Conservation (phyloP, 768 basidiomycete genomes). For the Rhizopogon roseolus region DNA sequence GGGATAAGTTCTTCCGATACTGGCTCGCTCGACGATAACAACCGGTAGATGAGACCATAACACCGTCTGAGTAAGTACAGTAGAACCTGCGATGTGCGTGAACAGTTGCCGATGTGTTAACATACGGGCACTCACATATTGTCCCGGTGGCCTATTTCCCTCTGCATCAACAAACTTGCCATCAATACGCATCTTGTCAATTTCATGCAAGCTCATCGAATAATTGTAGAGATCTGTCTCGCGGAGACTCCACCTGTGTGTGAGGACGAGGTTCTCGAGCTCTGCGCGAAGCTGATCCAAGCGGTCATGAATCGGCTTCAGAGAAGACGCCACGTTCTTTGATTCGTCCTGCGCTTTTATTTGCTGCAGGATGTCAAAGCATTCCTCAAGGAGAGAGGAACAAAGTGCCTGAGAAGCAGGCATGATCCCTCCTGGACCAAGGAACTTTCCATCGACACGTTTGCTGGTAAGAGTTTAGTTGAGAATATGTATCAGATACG, state of each 20-base stretch:
- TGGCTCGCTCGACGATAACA: slow-evolving; percentile 93
- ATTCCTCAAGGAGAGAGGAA: slow-evolving; percentile 90
- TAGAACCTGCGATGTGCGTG: slow-evolving; percentile 55
- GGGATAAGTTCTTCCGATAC: slow-evolving; percentile 99
- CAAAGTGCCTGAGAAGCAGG: slow-evolving; percentile 91
- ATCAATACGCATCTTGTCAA: slow-evolving; percentile 95
- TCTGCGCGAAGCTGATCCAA: slow-evolving; percentile 81
- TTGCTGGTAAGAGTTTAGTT: slow-evolving; percentile 41
- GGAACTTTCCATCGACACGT: slow-evolving; percentile 94
- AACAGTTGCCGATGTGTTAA: neutral
- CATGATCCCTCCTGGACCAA: slow-evolving; percentile 85
- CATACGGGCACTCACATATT: slow-evolving; percentile 64
- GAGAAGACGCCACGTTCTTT: slow-evolving; percentile 76
- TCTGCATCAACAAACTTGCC: slow-evolving; percentile 96
- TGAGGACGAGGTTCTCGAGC: slow-evolving; percentile 87
- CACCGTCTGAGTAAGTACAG: slow-evolving; percentile 91
- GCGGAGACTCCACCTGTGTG: slow-evolving; percentile 94
- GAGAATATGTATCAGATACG: slow-evolving; percentile 7
- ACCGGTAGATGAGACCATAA: slow-evolving; percentile 90
- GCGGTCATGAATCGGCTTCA: slow-evolving; percentile 92
- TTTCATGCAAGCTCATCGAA: slow-evolving; percentile 88
- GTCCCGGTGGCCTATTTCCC: slow-evolving; percentile 86
- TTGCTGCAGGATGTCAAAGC: slow-evolving; percentile 93
- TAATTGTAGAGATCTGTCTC: slow-evolving; percentile 96
- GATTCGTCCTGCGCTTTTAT: slow-evolving; percentile 92